Percentiles rank a stretch among this genome's conserved stretches.
Evolutionary conservation across 2,329 filamentous ascomycete genomes (phyloP).

Genomic region (Plectosphaerella cucumerina): DNA sequence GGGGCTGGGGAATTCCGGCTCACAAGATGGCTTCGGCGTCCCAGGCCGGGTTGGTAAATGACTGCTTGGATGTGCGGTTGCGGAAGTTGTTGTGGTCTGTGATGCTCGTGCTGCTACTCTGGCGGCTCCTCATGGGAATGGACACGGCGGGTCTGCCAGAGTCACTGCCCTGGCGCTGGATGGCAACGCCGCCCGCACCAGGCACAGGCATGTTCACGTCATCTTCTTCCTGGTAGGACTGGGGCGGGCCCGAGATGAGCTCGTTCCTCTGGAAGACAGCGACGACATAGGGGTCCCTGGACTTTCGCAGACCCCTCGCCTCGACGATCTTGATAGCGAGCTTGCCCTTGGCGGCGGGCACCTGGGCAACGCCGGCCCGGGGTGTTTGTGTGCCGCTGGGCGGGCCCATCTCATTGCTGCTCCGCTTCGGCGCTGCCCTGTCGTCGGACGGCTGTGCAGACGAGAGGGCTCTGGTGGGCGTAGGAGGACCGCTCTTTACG

Average conservation of each 20-base stretch:
- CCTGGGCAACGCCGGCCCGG: conserved; percentile 50
- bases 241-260: conserved; percentile 84
- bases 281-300: conserved; percentile 89
- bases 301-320: conserved; percentile 74
- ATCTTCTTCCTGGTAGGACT: conserved; percentile 57
- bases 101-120: conserved; percentile 91
- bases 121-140: conserved; percentile 94
- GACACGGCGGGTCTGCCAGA: conserved; percentile 79
- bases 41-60: conserved; percentile 85
- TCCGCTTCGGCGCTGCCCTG: conserved; percentile 26
- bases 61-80: conserved; percentile 52
- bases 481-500: conserved; percentile 87
- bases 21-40: conserved; percentile 95
- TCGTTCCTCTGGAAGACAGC: conserved; percentile 97
- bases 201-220: conserved; percentile 44
- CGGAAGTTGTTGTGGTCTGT: conserved; percentile 59
- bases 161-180: conserved; percentile 72
- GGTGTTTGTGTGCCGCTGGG: conserved; percentile 51
- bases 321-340: conserved; percentile 85
- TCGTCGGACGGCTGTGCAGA: conserved; percentile 48
- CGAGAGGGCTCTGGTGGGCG: conserved; percentile 84
- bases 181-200: conserved; percentile 51
- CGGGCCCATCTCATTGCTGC: conserved; percentile 37
- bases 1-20: no score
- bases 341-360: conserved; percentile 76